Evolutionary conservation across 2,329 filamentous ascomycete genomes (phyloP).

Genomic region (Phyllosticta citribraziliensis): DNA sequence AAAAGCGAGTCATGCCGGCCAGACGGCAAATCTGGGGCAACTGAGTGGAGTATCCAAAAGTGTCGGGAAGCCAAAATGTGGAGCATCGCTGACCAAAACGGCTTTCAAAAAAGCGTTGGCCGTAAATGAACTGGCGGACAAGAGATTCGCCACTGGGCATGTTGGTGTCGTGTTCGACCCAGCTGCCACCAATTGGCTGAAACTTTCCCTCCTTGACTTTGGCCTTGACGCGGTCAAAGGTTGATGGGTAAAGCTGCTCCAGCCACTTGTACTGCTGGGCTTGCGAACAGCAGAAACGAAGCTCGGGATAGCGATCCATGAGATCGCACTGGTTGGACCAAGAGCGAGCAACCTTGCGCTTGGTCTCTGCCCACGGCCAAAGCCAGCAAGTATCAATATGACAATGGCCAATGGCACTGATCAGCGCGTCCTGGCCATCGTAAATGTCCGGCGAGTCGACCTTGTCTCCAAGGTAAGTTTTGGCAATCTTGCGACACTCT

Average conservation of each 20-base stretch:
- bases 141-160: constrained; percentile 92
- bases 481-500: constrained; percentile 71
- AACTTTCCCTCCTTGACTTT: constrained; percentile 89
- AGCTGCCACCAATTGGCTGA: constrained; percentile 91
- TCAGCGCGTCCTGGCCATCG: constrained; percentile 61
- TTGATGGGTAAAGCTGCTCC: constrained; percentile 76
- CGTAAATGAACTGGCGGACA: constrained; percentile 88
- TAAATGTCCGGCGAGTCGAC: constrained; percentile 82
- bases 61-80: constrained; percentile 97
- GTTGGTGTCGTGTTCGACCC: constrained; percentile 98
- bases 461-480: constrained; percentile 69
- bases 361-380: constrained; percentile 97
- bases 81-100: constrained; percentile 79
- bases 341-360: constrained; percentile 87
- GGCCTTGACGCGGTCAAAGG: constrained; percentile 80
- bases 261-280: constrained; percentile 99
- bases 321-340: constrained; percentile 96
- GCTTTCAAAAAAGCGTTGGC: constrained; percentile 88
- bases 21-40: constrained; percentile 87
- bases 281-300: constrained; percentile 84
- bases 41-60: constrained; percentile 93
- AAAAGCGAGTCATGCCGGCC: constrained; percentile 92
- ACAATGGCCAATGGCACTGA: constrained; percentile 88
- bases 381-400: constrained; percentile 98
- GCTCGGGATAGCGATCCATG: constrained; percentile 89